Conservation (phyloP, 768 basidiomycete species). For the Crepidotus variabilis region DNA sequence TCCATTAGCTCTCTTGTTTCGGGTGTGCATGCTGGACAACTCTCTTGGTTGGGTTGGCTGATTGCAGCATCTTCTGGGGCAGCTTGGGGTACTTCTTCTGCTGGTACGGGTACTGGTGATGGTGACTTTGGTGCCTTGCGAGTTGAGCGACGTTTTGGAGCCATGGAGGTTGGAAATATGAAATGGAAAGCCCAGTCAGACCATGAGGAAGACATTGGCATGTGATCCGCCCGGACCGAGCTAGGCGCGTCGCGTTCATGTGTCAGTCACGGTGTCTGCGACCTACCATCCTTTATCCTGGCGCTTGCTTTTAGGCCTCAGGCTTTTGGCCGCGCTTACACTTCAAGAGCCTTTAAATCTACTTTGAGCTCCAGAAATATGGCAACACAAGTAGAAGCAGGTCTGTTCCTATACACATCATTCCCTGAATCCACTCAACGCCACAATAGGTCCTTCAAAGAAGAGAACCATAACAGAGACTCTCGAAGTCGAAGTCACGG, state of each 20-base stretch:
- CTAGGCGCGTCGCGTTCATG: neutral
- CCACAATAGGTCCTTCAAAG: neutral
- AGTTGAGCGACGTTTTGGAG: slow-evolving; percentile 9
- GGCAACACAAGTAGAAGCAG: slow-evolving; percentile 1
- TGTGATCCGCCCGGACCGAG: neutral
- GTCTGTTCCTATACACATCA: neutral
- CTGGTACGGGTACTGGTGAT: neutral
- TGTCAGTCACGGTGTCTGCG: too few relatives aligned
- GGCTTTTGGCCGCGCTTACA: neutral
- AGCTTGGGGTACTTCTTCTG: neutral
- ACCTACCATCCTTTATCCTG: neutral
- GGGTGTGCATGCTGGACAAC: slow-evolving; percentile 23
- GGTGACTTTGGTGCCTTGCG: slow-evolving; percentile 12
- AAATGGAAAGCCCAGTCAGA: too few relatives aligned
- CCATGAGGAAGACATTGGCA: neutral
- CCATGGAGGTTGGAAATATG: neutral
- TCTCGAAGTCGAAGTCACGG: neutral
- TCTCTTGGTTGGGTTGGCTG: slow-evolving; percentile 12
- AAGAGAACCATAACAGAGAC: slow-evolving; percentile 1
- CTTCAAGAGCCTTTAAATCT: neutral
- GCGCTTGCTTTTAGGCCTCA: neutral
- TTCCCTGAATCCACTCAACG: neutral
- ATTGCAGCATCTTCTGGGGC: slow-evolving; percentile 4
- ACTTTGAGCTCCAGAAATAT: neutral
- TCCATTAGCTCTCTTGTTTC: slow-evolving; percentile 20